phyloP scores from a whole-genome alignment of 1,139 yeast species.

The Yamadazyma membranifaciens region DNA sequence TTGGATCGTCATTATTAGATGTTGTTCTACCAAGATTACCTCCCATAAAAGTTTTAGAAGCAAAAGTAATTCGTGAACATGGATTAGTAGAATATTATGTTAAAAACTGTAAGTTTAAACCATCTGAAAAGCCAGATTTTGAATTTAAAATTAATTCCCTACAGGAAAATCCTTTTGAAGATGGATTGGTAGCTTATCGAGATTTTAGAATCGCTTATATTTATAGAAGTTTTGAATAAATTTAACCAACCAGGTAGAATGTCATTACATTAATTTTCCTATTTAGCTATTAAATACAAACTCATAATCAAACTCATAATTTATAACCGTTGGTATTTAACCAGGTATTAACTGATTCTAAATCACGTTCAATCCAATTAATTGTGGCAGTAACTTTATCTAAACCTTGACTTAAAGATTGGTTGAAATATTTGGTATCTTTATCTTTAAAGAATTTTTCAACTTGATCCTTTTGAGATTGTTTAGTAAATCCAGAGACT shows the following conservation, averaged over 20 bases:
- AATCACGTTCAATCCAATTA: constrained; percentile 67
- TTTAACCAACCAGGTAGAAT: too few species aligned
- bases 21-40: constrained; percentile 8
- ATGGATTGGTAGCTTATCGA: constrained; percentile 25
- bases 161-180: constrained; percentile 24
- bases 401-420: constrained; percentile 67
- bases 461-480: constrained; percentile 56
- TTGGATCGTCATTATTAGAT: constrained; percentile 39
- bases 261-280: too few species aligned
- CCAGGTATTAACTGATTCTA: constrained; percentile 53
- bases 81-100: constrained; percentile 45
- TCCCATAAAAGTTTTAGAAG: constrained; percentile 21
- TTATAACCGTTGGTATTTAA: constrained; percentile 45
- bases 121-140: constrained; percentile 23
- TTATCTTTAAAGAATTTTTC: constrained; percentile 57
- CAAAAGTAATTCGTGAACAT: constrained; percentile 52
- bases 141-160: constrained; percentile 11
- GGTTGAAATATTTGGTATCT: constrained; percentile 72
- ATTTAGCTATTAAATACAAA: too few species aligned
- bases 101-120: constrained; percentile 37
- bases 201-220: constrained; percentile 37
- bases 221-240: constrained; percentile 15
- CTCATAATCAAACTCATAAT: constrained; percentile 6
- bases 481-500: constrained; percentile 64
- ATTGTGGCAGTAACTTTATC: constrained; percentile 65